These are phyloP conservation scores for Tolypocladium guangdongense DNA, from an alignment of 2,329 filamentous ascomycete genomes.

Conservation along the genomic window DNA sequence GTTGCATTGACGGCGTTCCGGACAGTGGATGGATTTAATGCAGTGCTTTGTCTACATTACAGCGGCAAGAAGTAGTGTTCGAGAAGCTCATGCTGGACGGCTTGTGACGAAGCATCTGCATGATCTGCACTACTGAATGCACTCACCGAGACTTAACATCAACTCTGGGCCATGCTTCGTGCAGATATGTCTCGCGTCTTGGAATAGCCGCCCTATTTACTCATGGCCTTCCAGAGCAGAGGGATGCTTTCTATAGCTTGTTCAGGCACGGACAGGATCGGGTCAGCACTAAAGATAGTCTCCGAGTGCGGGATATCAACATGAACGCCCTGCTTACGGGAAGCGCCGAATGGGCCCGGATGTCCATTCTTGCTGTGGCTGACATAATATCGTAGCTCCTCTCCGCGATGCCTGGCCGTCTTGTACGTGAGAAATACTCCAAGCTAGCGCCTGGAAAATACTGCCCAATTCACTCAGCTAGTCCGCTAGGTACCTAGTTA, in stretches of 20 bases:
- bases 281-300: not conserved
- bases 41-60: slow-evolving; percentile 23
- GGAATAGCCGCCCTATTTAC: not conserved
- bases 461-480: not conserved
- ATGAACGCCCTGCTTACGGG: not conserved
- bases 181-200: not conserved
- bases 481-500: not conserved
- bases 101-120: not conserved
- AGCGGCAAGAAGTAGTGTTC: slow-evolving; percentile 15
- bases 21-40: slow-evolving; percentile 26
- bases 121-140: not conserved
- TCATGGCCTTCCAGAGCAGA: not conserved
- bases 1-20: slow-evolving; percentile 32
- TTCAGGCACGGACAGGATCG: not conserved
- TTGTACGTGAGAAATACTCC: not conserved
- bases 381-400: not conserved
- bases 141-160: not conserved
- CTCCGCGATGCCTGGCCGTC: not conserved
- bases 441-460: not conserved
- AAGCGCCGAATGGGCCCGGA: not conserved
- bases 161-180: not conserved
- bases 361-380: not conserved
- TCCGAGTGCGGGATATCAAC: not conserved
- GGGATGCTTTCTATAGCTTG: not conserved
- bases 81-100: not conserved